These are phyloP conservation scores for Pseudocercospora fijiensis DNA, from an alignment of 2,329 filamentous ascomycete species.

Conservation along the genomic window DNA sequence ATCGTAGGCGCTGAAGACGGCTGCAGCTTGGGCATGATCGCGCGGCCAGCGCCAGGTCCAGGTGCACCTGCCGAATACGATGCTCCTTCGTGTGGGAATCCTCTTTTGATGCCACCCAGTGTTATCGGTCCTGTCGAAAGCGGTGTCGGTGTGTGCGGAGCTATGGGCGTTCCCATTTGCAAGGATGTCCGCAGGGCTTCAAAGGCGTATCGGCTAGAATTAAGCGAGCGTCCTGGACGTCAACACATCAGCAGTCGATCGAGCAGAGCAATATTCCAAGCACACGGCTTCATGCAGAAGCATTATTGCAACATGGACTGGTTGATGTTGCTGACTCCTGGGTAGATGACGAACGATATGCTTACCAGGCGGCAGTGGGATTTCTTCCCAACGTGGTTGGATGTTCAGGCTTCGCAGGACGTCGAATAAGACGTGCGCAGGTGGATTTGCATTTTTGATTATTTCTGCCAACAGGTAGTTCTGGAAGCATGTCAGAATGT, in stretches of 20 bases:
- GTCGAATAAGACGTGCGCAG: slow-evolving; percentile 45
- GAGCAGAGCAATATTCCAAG: too few species aligned
- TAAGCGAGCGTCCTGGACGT: slow-evolving; percentile 38
- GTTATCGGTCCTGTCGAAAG: slow-evolving; percentile 26
- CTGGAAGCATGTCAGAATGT: slow-evolving; percentile 30
- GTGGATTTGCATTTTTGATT: slow-evolving; percentile 49
- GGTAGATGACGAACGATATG: slow-evolving; percentile 8
- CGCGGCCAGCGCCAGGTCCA: slow-evolving; percentile 40
- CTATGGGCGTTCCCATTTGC: slow-evolving; percentile 22
- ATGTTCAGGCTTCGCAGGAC: slow-evolving; percentile 47
- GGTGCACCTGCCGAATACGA: slow-evolving; percentile 24
- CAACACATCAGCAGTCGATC: slow-evolving; percentile 11
- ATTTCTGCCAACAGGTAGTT: slow-evolving; percentile 52
- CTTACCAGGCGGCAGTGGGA: slow-evolving; percentile 52
- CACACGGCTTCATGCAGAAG: neutral
- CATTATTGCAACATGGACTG: neutral
- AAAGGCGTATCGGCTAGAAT: slow-evolving; percentile 36
- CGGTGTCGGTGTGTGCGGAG: slow-evolving; percentile 33
- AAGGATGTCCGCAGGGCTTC: slow-evolving; percentile 32
- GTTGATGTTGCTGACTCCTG: slow-evolving; percentile 9
- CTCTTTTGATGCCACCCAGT: slow-evolving; percentile 35
- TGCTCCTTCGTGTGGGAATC: slow-evolving; percentile 31
- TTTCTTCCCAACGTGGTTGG: slow-evolving; percentile 51
- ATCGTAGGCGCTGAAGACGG: slow-evolving; percentile 32
- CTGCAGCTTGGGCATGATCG: slow-evolving; percentile 45